These are phyloP conservation scores for Solanum megistacrolobum DNA, from an alignment of 257 asterid genomes.

Conservation along the genomic window DNA sequence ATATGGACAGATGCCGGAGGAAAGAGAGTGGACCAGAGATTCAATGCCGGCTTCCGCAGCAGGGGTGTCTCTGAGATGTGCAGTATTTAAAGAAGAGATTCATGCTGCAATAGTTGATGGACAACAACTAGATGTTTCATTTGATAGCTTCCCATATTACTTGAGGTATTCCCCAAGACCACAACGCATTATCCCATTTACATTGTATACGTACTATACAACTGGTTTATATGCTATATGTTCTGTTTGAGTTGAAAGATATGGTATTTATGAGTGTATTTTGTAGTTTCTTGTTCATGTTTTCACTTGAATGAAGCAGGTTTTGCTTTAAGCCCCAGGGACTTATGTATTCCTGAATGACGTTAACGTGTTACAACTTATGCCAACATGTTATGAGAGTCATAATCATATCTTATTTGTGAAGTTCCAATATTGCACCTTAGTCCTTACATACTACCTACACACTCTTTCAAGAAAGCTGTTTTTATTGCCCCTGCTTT, in stretches of 20 bases:
- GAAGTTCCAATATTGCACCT: not conserved
- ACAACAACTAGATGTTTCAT: constrained; percentile 52
- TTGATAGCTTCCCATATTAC: constrained; percentile 81
- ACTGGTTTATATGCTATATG: not conserved
- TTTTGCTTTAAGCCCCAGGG: not conserved
- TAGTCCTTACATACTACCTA: not conserved
- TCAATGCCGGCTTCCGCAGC: constrained; percentile 36
- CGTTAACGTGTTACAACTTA: not conserved
- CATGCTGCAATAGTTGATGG: constrained; percentile 51
- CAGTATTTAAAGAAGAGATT: constrained; percentile 55
- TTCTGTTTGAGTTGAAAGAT: not conserved
- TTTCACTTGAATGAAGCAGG: not conserved
- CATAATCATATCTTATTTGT: not conserved
- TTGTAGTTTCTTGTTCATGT: not conserved
- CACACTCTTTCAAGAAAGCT: not conserved
- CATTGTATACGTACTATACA: not conserved
- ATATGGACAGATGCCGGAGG: constrained; percentile 35
- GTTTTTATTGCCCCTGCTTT: not conserved
- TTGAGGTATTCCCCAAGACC: constrained; percentile 39
- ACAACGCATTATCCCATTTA: not conserved
- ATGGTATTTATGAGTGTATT: not conserved
- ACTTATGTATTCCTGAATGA: not conserved
- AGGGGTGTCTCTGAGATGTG: constrained; percentile 43
- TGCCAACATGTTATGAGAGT: not conserved
- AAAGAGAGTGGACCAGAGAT: constrained; percentile 58